Evolutionary conservation across 139 green algal genomes (phyloP), one percentile per base, ranked within the genome.

Genomic region (Haematococcus sp.): DNA sequence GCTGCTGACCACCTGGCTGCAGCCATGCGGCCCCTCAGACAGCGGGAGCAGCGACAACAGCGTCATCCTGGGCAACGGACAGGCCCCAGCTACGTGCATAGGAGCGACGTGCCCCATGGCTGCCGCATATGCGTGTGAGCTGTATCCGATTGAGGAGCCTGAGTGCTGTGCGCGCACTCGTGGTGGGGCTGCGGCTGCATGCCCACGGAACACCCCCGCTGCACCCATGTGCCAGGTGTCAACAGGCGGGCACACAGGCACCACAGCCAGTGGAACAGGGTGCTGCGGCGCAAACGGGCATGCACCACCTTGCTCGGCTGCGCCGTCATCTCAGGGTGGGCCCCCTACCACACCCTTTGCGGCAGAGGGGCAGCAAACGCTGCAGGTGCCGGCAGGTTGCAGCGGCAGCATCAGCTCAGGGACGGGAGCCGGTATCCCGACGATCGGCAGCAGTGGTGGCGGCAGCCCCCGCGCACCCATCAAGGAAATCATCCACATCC

Each of bases 401-500:
- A 51, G 68, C 52, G 54, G 71, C 59, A 54, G 59, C 63, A 67
- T n/a, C n/a, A n/a, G n/a, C n/a, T n/a, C n/a, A n/a, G n/a, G n/a
- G n/a, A n/a, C n/a, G n/a, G n/a, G n/a, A n/a, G n/a, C n/a, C n/a
- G n/a, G n/a, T n/a, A n/a, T n/a, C n/a, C n/a, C n/a, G n/a, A n/a
- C n/a, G n/a, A n/a, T n/a, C n/a, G 25, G 5, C 27, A 34, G 61
- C 64, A 59, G 30, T 46, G 31, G 4, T 16, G 16, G 3, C 63
- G 25, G 40, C 34, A 73, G 7, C 54, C 27, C 11, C 43, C 49
- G 28, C 20, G 22, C 78, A 17, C 75, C 81, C 23, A 51, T 93
- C 66, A 79, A 93, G 74, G 86, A 88, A 25, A 93, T 98, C 25
- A 76, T 88, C 1, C 85, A 96, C 69, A 87, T 97, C 65, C 93